Conservation (phyloP, 257 asterid species). For the Scutellaria minor region DNA sequence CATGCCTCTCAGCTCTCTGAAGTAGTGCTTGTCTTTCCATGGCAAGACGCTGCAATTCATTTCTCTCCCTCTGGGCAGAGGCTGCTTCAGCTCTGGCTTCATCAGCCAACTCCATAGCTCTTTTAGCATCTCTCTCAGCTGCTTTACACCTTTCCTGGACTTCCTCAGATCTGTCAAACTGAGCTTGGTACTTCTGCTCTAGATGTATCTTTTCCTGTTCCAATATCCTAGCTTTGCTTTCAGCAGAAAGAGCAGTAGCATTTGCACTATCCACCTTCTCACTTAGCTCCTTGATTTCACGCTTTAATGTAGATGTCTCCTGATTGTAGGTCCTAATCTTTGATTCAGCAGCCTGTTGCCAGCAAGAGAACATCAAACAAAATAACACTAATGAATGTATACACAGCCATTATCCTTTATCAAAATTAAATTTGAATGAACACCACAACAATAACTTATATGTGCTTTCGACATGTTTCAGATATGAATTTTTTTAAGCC, state of each 20-base stretch:
- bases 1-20: constrained; percentile 75
- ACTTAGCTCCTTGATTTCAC: constrained; percentile 59
- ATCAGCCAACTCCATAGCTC: constrained; percentile 90
- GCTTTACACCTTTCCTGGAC: constrained; percentile 78
- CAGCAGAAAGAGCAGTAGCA: constrained; percentile 67
- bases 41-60: constrained; percentile 66
- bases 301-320: constrained; percentile 65
- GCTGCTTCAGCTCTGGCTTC: constrained; percentile 91
- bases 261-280: constrained; percentile 69
- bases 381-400: not conserved
- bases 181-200: constrained; percentile 77
- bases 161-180: constrained; percentile 76
- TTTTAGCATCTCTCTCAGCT: constrained; percentile 84
- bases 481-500: constrained; percentile 18
- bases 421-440: constrained; percentile 2
- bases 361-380: constrained; percentile 15
- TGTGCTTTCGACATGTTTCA: not conserved
- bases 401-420: not conserved
- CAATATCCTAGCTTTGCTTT: constrained; percentile 73
- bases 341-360: constrained; percentile 84
- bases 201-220: constrained; percentile 83
- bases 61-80: constrained; percentile 79
- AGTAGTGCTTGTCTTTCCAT: constrained; percentile 87
- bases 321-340: constrained; percentile 70
- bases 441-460: not conserved